Evolutionary conservation across 495 filamentous ascomycete species (phyloP).

Genomic region (Penicillium longicatenatum): DNA sequence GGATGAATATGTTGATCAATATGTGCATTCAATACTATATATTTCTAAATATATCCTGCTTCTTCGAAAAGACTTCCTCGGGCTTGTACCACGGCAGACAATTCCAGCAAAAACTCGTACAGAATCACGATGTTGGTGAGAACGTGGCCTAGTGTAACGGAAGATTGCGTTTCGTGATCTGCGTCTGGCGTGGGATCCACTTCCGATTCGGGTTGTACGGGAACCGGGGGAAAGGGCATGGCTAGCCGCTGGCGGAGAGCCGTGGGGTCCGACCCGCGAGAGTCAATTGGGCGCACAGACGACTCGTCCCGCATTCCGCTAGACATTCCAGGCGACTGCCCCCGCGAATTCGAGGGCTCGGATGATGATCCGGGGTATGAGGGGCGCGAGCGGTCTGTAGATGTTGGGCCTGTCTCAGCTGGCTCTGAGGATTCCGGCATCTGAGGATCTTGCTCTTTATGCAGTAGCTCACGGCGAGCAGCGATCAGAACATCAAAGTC

Average conservation of each 20-base stretch:
- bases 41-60: slow-evolving; percentile 55
- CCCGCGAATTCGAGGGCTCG: slow-evolving; percentile 49
- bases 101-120: slow-evolving; percentile 83
- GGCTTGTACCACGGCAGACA: slow-evolving; percentile 84
- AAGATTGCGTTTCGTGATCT: slow-evolving; percentile 26
- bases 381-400: slow-evolving; percentile 46
- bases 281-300: slow-evolving; percentile 25
- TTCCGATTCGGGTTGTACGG: slow-evolving; percentile 14
- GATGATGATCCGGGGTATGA: slow-evolving; percentile 61
- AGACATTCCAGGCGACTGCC: slow-evolving; percentile 23
- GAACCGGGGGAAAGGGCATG: slow-evolving; percentile 34
- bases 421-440: slow-evolving; percentile 23
- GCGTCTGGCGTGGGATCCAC: slow-evolving; percentile 30
- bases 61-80: slow-evolving; percentile 85
- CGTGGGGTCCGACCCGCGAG: slow-evolving; percentile 31
- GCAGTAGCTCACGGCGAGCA: slow-evolving; percentile 59
- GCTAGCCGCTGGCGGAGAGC: slow-evolving; percentile 41
- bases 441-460: slow-evolving; percentile 33
- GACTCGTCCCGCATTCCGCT: slow-evolving; percentile 26
- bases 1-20: neutral
- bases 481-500: slow-evolving; percentile 77
- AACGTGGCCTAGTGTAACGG: slow-evolving; percentile 77
- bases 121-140: slow-evolving; percentile 66
- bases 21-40: neutral
- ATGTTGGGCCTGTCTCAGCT: slow-evolving; percentile 22